Evolutionary conservation across 352 stramenopile species (phyloP), one percentile per base, ranked within the genome.

Genomic region (Phytophthora litchii): DNA sequence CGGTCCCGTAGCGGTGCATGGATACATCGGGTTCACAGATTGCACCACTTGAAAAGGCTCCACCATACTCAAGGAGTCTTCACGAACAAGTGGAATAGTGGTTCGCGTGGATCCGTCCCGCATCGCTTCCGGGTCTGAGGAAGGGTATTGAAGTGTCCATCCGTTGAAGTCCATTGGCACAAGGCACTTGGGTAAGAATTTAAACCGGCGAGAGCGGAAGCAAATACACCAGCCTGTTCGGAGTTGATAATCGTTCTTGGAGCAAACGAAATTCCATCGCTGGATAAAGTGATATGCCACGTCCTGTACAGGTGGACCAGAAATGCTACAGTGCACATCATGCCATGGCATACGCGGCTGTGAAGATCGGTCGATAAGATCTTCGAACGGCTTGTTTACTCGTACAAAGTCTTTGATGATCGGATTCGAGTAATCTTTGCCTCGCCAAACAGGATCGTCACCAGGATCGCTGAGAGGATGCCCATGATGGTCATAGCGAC

Each of bases 241-340:
- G 40, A 95, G 54, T 51, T 92, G 80, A 61, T 93, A 93, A 53
- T 95, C 83, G 31, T 92, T 93, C 70, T 95, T 95, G 10, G 84
- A 91, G 13, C 83, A 93, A 13, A 93, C 83, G 40, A 92, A 96
- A 48, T 97, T 96, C 91, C 91, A 97, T 16, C 91, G 88, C 61
- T 96, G 85, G 45, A 97, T 94, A 38, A 97, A 97, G 60, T 97
- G 89, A 43, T 83, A 88, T 3, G 86, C 87, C 20, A 97, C 74
- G 50, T 97, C 91, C 52, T 92, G 77, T 1, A 94, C 90, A 4
- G 83, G 67, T 23, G 79, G 80, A 16, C 88, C 88, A 0, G 85
- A 89, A 36, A 96, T 76, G 43, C 83, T 93, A 64, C 80, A 94
- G 49, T 95, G 84, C 4, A 95, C 83, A 40, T 97, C 89, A 52